phyloP scores from a whole-genome alignment of 805 yeast genomes.

The Candida dendrica region DNA sequence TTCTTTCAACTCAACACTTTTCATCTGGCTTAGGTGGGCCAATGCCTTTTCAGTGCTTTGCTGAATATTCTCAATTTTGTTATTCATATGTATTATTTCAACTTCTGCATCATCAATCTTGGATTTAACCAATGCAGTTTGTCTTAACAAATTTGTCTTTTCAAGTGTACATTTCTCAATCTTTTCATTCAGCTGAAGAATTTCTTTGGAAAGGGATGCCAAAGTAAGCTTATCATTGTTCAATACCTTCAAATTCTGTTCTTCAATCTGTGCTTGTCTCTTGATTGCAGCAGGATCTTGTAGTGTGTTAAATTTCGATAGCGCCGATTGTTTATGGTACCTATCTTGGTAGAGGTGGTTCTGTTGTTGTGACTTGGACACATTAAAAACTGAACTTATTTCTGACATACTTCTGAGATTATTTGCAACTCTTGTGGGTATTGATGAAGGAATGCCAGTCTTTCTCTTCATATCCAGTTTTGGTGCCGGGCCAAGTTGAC shows the following conservation, averaged over 20 bases:
- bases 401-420: not conserved
- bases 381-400: constrained; percentile 1
- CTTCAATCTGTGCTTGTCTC: not conserved
- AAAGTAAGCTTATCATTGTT: not conserved
- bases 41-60: constrained; percentile 2
- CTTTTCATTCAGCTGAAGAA: constrained; percentile 2
- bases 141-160: constrained; percentile 1
- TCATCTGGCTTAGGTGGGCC: constrained; percentile 10
- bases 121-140: constrained; percentile 5
- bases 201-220: constrained; percentile 5
- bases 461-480: not conserved
- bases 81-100: constrained; percentile 7
- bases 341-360: not conserved
- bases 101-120: constrained; percentile 11
- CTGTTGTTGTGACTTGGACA: not conserved
- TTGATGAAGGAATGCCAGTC: not conserved
- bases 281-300: not conserved
- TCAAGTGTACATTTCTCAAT: constrained; percentile 3
- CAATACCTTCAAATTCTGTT: not conserved
- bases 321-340: constrained; percentile 7
- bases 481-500: not conserved
- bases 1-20: constrained; percentile 20
- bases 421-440: not conserved
- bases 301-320: constrained; percentile 2
- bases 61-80: constrained; percentile 4